Evolutionary conservation across 805 yeast species (phyloP), one percentile per base, ranked within the genome.

Genomic region (Barnettozyma botsteinii): DNA sequence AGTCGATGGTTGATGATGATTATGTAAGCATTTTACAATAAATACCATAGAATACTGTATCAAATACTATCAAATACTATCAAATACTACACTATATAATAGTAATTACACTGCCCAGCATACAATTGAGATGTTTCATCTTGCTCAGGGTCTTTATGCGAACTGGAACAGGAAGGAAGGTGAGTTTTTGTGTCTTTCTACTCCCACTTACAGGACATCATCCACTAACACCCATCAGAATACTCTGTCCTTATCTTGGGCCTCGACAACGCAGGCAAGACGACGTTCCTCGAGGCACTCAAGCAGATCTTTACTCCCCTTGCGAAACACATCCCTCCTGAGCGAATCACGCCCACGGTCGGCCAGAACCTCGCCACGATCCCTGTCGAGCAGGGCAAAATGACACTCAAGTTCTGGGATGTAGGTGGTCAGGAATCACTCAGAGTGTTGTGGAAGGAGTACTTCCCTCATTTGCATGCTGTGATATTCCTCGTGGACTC

Each of bases 251-350:
- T 91, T 35, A 85, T 91, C 27, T 67, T 91, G 18, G 98, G 98
- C 15, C 72, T 91, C 22, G 97, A 91, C 61, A 89, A 91, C 66
- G 96, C 98, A 0, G 98, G 98, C 1, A 91, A 91, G 59, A 93
- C 98, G 59, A 84, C 91, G 0, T 72, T 82, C 43, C 57, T 82
- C 19, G 93, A 83, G 57, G 73, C 79, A 47, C 62, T 81, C 27
- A 84, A 84, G 54, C 67, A 70, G 32, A 59, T 70, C 33, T 80
- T 73, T 52, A 65, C 69, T 23, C 61, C 70, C 35, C 67, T 63
- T 32, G 67, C 73, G 23, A 73, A 69, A 39, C 65, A 62, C 38
- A 53, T 65, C 6, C 72, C 75, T 3, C 68, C 78, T 18, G 79
- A 76, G 39, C 67, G 86, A 43, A 87, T 88, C 14, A 68, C 84